phyloP scores from a whole-genome alignment of 495 filamentous ascomycete species.

The Tuber microsphaerosporum region DNA sequence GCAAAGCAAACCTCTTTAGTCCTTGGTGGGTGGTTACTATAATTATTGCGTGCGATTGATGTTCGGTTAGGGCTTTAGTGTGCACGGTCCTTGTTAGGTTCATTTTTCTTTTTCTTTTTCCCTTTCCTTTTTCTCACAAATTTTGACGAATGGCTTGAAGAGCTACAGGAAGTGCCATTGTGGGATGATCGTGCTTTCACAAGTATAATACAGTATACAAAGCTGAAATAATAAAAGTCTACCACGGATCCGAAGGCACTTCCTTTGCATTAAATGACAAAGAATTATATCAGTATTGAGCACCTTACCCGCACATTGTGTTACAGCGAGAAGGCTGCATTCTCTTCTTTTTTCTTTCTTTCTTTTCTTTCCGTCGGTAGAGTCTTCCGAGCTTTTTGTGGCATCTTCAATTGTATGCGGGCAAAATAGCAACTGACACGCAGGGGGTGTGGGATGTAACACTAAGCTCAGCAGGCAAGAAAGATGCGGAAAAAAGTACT shows the following conservation, averaged over 20 bases:
- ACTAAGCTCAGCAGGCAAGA: neutral
- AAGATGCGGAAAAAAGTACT: neutral
- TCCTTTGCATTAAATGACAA: neutral
- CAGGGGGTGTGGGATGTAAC: neutral
- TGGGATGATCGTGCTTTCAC: neutral
- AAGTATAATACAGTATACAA: neutral
- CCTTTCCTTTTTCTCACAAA: neutral
- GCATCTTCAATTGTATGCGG: conserved; percentile 6
- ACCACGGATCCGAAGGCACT: neutral
- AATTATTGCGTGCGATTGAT: neutral
- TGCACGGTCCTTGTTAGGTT: neutral
- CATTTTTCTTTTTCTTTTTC: neutral
- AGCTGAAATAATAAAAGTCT: neutral
- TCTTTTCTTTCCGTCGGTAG: conserved; percentile 4
- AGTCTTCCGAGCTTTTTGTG: conserved; percentile 16
- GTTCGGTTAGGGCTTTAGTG: neutral
- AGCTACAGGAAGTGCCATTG: neutral
- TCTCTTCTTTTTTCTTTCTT: conserved; percentile 19
- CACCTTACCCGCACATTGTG: neutral
- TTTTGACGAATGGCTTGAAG: neutral
- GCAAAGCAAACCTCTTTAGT: neutral
- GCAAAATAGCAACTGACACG: conserved; percentile 5
- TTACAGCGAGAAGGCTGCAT: conserved; percentile 21
- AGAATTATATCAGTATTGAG: neutral
- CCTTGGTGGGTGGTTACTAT: neutral